Evolutionary conservation across 2,329 filamentous ascomycete genomes (phyloP).

Genomic region (Ceratocystis papillata): DNA sequence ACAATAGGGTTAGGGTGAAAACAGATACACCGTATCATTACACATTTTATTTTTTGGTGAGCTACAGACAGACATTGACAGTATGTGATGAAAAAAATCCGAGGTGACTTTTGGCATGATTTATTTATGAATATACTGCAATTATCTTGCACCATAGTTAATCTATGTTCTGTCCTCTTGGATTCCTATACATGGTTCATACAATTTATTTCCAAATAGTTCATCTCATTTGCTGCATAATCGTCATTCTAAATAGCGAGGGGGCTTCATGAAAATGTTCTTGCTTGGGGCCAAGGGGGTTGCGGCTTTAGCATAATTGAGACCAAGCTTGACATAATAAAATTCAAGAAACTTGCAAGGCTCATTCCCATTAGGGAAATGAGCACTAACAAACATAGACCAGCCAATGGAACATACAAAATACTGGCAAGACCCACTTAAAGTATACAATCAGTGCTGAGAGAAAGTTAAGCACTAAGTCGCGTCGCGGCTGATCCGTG

Average conservation of each 20-base stretch:
- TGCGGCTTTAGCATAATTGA: not conserved
- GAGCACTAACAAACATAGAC: not conserved
- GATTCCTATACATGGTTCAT: no score
- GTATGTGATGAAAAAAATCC: no score
- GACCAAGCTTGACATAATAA: not conserved
- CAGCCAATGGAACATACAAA: constrained; percentile 19
- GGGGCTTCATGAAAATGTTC: no score
- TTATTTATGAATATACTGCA: no score
- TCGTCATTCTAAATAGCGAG: no score
- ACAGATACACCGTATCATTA: no score
- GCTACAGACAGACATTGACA: no score
- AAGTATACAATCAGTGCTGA: constrained; percentile 21
- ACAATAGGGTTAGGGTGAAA: constrained; percentile 18
- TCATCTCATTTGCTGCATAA: no score
- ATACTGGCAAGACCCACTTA: constrained; percentile 9
- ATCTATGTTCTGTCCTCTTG: not conserved
- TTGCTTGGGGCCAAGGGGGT: not conserved
- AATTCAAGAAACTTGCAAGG: constrained; percentile 8
- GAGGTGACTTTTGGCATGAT: no score
- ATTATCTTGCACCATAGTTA: not conserved
- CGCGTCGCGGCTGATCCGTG: constrained; percentile 23
- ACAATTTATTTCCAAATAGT: no score
- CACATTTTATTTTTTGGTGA: no score
- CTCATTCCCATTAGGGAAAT: constrained; percentile 22
- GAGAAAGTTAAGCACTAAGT: constrained; percentile 9